A percentile compares a stretch with the other conserved stretches of the same genome.
phyloP scores from a whole-genome alignment of 176 grass and related monocot species.

The Aegilops longissima region DNA sequence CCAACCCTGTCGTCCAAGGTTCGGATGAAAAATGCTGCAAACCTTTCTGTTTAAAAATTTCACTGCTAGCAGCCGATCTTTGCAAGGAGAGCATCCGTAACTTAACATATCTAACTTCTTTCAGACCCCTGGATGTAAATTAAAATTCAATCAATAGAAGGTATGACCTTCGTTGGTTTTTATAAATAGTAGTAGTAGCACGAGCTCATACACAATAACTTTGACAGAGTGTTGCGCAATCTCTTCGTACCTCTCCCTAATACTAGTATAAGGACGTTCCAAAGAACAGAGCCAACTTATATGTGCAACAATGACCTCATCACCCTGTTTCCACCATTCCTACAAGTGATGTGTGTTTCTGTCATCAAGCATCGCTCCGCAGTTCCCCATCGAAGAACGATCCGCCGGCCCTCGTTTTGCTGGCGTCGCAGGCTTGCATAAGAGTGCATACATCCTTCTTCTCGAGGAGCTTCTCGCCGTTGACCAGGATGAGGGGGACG shows the following conservation, averaged over 20 bases:
- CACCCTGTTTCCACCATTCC: neutral
- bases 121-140: neutral
- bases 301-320: neutral
- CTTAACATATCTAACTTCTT: neutral
- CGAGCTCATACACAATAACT: neutral
- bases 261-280: neutral
- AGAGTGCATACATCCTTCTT: constrained; percentile 69
- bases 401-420: neutral
- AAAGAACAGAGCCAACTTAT: neutral
- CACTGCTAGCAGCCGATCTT: neutral
- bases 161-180: neutral
- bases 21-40: too few species aligned
- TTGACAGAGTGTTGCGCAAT: neutral
- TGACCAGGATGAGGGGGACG: constrained; percentile 68
- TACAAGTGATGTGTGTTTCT: neutral
- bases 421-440: constrained; percentile 53
- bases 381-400: neutral
- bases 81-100: neutral
- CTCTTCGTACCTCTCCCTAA: neutral
- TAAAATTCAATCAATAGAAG: neutral
- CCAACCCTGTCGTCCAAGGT: too few species aligned
- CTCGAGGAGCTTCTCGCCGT: constrained; percentile 81
- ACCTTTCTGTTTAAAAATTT: too few species aligned
- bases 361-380: constrained; percentile 48
- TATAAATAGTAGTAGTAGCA: neutral